Conservation (phyloP, 495 filamentous ascomycete species). For the Platismatia glauca region DNA sequence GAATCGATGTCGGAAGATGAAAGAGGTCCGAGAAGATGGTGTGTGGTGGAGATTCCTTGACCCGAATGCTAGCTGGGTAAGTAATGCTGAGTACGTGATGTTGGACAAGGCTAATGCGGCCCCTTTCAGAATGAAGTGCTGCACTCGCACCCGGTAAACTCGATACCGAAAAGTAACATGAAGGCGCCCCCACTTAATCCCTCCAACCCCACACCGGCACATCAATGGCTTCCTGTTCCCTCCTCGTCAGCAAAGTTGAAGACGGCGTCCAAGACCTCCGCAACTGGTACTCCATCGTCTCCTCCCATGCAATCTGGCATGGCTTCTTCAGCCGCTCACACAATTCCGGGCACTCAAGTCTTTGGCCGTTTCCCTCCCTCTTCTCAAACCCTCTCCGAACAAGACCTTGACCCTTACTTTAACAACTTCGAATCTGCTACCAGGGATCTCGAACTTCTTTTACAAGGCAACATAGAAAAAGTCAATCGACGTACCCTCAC, state of each 20-base stretch:
- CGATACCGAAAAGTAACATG: conserved; percentile 85
- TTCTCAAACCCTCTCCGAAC: conserved; percentile 64
- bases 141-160: conserved; percentile 78
- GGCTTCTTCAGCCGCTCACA: conserved; percentile 48
- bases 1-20: conserved; percentile 87
- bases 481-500: conserved; percentile 84
- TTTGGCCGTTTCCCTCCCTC: conserved; percentile 79
- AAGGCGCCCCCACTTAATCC: conserved; percentile 90
- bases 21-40: conserved; percentile 84
- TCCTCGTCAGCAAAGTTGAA: conserved; percentile 77
- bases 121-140: conserved; percentile 72
- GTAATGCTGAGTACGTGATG: conserved; percentile 24
- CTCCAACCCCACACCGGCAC: conserved; percentile 80
- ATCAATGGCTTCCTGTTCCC: conserved; percentile 80
- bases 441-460: conserved; percentile 72
- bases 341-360: conserved; percentile 52
- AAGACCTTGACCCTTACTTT: conserved; percentile 93
- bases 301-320: conserved; percentile 36
- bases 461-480: conserved; percentile 90
- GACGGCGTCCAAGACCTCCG: conserved; percentile 39
- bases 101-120: conserved; percentile 17
- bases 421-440: conserved; percentile 81
- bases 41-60: conserved; percentile 97
- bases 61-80: conserved; percentile 95
- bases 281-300: conserved; percentile 45